Conservation (phyloP, 352 stramenopile species). For the Thalassiosira allenii region DNA sequence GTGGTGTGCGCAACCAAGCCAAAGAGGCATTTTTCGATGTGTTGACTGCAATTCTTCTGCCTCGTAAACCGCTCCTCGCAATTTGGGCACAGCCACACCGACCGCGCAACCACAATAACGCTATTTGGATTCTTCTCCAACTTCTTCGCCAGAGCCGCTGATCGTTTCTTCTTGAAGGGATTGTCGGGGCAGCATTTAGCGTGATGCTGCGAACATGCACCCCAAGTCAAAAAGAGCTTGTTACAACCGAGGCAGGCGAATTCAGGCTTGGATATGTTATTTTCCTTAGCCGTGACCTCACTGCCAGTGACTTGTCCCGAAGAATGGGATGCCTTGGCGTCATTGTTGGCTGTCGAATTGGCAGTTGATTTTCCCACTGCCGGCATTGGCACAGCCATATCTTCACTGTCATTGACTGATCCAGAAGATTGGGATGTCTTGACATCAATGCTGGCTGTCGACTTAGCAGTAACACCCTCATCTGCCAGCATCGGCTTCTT, state of each 20-base stretch:
- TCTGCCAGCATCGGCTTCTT: not conserved
- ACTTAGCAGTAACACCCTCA: no score
- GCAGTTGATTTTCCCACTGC: no score
- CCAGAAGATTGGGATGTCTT: not conserved
- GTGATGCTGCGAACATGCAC: not conserved
- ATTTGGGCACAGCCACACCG: conserved; percentile 1
- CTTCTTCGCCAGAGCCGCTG: conserved; percentile 4
- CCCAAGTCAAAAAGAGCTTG: not conserved
- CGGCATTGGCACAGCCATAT: no score
- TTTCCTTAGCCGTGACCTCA: not conserved
- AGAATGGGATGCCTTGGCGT: not conserved
- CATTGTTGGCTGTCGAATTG: not conserved
- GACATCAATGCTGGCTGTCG: not conserved
- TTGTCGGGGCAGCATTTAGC: conserved; percentile 2
- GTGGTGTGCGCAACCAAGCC: conserved; percentile 34
- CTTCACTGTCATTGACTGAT: not conserved
- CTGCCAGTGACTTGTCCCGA: not conserved
- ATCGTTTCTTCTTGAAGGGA: not conserved
- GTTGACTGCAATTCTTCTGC: not conserved
- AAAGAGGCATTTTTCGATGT: conserved; percentile 8
- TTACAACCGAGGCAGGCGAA: conserved; percentile 8
- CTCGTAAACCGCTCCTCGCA: not conserved
- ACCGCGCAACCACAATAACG: not conserved
- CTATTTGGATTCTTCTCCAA: not conserved
- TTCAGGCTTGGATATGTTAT: not conserved